These are phyloP conservation scores for Malania oleifera DNA, from an alignment of 164 flowering plant genomes.

Conservation along the genomic window DNA sequence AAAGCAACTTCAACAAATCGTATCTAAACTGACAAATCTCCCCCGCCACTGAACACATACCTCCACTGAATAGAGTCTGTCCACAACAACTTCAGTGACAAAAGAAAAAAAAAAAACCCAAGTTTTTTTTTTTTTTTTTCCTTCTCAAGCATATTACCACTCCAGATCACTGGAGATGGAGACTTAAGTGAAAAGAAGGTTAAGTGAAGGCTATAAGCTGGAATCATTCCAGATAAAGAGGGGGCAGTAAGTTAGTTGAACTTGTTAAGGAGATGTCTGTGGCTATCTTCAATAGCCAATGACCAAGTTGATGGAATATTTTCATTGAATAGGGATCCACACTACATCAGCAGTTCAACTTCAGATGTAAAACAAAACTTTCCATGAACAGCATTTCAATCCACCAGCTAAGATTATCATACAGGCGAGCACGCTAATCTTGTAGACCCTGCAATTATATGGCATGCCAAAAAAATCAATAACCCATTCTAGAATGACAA, in stretches of 20 bases:
- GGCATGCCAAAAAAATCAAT: constrained; percentile 76
- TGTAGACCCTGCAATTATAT: constrained; percentile 83
- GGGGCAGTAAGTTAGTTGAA: not conserved
- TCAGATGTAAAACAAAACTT: constrained; percentile 66
- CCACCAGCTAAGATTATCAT: constrained; percentile 83
- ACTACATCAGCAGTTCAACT: constrained; percentile 44
- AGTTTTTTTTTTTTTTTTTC: too few species aligned
- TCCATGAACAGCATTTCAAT: constrained; percentile 78
- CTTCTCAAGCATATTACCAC: too few species aligned
- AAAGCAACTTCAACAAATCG: too few species aligned
- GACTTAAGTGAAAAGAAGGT: not conserved
- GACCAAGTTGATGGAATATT: constrained; percentile 21
- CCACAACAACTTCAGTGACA: too few species aligned
- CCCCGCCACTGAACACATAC: too few species aligned
- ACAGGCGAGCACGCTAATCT: constrained; percentile 79
- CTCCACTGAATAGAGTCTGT: too few species aligned
- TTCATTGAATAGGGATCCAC: constrained; percentile 34
- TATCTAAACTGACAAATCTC: too few species aligned
- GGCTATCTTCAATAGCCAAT: constrained; percentile 27
- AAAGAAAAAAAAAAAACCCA: too few species aligned
- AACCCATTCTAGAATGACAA: constrained; percentile 29
- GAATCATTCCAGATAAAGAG: not conserved
- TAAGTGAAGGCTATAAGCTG: constrained; percentile 6
- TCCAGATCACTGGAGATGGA: constrained; percentile 5
- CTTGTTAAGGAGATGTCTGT: constrained; percentile 11